phyloP scores from a whole-genome alignment of 2,329 filamentous ascomycete genomes.

The Phyllachora maydis region DNA sequence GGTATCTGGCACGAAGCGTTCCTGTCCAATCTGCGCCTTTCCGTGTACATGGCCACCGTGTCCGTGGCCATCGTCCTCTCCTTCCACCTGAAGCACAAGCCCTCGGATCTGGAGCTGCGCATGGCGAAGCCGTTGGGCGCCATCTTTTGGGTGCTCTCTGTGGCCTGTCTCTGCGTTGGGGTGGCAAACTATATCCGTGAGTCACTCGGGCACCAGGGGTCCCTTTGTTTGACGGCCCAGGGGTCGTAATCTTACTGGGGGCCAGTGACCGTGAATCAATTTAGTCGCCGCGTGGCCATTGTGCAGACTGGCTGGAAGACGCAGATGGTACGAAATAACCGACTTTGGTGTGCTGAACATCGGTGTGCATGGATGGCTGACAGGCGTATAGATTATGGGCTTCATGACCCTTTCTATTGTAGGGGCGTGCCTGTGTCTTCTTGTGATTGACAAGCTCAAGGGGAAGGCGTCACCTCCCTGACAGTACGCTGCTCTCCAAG shows the following conservation, averaged over 20 bases:
- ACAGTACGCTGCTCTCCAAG: too few species aligned
- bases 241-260: background rate
- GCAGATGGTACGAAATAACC: slow-evolving; percentile 55
- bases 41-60: slow-evolving; percentile 80
- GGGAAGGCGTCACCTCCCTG: too few species aligned
- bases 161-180: slow-evolving; percentile 59
- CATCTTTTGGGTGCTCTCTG: slow-evolving; percentile 67
- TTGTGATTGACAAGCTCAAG: slow-evolving; percentile 24
- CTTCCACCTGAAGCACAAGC: slow-evolving; percentile 67
- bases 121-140: slow-evolving; percentile 71
- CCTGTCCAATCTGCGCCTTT: slow-evolving; percentile 75
- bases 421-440: slow-evolving; percentile 40
- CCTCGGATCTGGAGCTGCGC: slow-evolving; percentile 47
- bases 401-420: slow-evolving; percentile 41
- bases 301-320: slow-evolving; percentile 93
- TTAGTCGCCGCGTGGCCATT: slow-evolving; percentile 56
- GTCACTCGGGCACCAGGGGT: slow-evolving; percentile 1
- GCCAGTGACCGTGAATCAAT: slow-evolving; percentile 52
- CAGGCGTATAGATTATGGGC: slow-evolving; percentile 41
- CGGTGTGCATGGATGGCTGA: too few species aligned
- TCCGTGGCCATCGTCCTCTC: slow-evolving; percentile 78
- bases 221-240: too few species aligned
- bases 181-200: slow-evolving; percentile 72
- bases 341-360: too few species aligned
- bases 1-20: slow-evolving; percentile 42